phyloP scores from a whole-genome alignment of 2,329 filamentous ascomycete species.

The Periconia sp. region DNA sequence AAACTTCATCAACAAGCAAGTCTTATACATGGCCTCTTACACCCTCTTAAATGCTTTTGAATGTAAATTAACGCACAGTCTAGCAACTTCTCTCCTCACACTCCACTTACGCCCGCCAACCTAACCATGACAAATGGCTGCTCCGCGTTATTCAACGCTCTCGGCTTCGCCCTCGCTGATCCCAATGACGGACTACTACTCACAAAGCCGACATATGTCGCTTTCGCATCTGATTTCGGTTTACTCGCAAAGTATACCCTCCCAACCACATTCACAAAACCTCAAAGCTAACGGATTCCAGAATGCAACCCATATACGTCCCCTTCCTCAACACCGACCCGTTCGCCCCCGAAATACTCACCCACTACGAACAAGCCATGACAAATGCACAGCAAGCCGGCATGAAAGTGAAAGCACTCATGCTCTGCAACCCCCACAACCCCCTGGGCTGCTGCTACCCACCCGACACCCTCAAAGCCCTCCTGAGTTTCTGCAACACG shows the following conservation, averaged over 20 bases:
- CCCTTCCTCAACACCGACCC: constrained; percentile 46
- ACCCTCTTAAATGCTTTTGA: background rate
- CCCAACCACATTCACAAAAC: too few species aligned
- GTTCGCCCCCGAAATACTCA: constrained; percentile 41
- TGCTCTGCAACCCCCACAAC: constrained; percentile 54
- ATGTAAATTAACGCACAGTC: too few species aligned
- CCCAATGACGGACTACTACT: constrained; percentile 55
- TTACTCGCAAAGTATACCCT: constrained; percentile 45
- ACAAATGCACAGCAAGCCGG: constrained; percentile 37
- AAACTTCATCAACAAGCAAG: constrained; percentile 46
- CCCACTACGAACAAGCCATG: constrained; percentile 48
- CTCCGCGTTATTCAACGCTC: constrained; percentile 51
- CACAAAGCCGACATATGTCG: constrained; percentile 54
- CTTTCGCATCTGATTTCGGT: constrained; percentile 56
- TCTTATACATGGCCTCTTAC: background rate
- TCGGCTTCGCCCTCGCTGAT: constrained; percentile 52
- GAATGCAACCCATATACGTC: constrained; percentile 47
- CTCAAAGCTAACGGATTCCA: too few species aligned
- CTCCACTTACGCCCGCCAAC: constrained; percentile 42
- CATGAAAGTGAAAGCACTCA: constrained; percentile 45
- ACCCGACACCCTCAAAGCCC: constrained; percentile 37
- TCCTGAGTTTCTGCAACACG: constrained; percentile 34
- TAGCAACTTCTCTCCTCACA: constrained; percentile 45
- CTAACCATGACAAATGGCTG: constrained; percentile 51
- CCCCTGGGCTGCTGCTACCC: constrained; percentile 44